A percentile compares a stretch with the other conserved stretches of the same genome.
phyloP scores from a whole-genome alignment of 768 basidiomycete species.

The Suillus discolor region DNA sequence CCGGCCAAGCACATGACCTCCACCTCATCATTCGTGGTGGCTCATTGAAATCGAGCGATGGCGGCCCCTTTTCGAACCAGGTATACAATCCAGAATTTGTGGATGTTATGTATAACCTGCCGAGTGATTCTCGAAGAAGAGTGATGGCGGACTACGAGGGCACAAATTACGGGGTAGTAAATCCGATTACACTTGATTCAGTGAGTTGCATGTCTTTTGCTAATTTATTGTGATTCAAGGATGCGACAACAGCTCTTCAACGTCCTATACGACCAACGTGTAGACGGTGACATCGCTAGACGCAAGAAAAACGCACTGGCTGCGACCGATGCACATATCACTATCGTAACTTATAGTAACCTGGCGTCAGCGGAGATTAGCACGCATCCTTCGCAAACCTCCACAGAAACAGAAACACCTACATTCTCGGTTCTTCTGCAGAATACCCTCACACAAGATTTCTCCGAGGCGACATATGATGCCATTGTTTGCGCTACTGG shows the following conservation, averaged over 20 bases:
- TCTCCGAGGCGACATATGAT: conserved; percentile 42
- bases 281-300: conserved; percentile 43
- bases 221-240: conserved; percentile 1
- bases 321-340: conserved; percentile 30
- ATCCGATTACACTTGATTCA: conserved; percentile 46
- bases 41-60: conserved; percentile 52
- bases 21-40: conserved; percentile 56
- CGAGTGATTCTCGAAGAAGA: conserved; percentile 37
- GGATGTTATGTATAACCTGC: conserved; percentile 40
- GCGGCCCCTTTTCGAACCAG: conserved; percentile 55
- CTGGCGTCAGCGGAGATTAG: conserved; percentile 34
- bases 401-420: conserved; percentile 4
- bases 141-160: conserved; percentile 46
- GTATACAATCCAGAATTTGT: conserved; percentile 54
- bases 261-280: conserved; percentile 50
- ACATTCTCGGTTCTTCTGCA: conserved; percentile 33
- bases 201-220: conserved; percentile 27
- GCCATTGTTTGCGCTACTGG: conserved; percentile 55
- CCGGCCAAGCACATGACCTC: conserved; percentile 37
- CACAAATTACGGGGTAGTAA: conserved; percentile 59
- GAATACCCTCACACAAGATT: conserved; percentile 38
- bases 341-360: conserved; percentile 40
- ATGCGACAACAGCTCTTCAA: conserved; percentile 44
- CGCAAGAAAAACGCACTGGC: conserved; percentile 28
- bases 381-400: conserved; percentile 7